Evolutionary conservation across 2,329 filamentous ascomycete genomes (phyloP), one percentile per base, ranked within the genome.

Genomic region (Neonectria magnoliae): DNA sequence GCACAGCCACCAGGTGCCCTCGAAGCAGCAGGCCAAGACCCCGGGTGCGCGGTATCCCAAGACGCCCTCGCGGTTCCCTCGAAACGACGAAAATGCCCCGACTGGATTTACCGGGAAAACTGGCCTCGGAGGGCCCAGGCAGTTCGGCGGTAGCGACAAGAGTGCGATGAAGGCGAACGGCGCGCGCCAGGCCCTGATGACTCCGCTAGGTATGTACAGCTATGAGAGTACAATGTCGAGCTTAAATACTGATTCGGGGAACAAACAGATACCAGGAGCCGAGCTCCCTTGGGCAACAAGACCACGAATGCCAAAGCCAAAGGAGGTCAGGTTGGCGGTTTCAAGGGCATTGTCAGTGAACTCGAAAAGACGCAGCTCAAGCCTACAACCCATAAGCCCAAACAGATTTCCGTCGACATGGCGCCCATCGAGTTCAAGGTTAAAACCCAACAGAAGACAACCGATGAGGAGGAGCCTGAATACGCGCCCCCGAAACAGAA

Each of bases 271-370:
- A 74, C 75, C 29, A 88, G 89, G 64, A 90, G 84, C 64, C 90
- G 95, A 74, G 94, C 94, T 41, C 92, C 93, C 13, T 83, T 99
- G 52, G 95, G 95, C 36, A 91, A 93, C 84, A 99, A 99, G 81
- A 98, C 95, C 1, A 98, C 96, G 57, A 99, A 99, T 79, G 93
- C 93, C 58, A 98, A 97, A 83, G 87, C 90, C 64, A 88, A 84
- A 76, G 85, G 84, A 54, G 86, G 89, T 69, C 90, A 91, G 68
- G 90, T 89, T 4, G 87, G 87, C 7, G 90, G 87, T 31, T 90
- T 87, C 33, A 91, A 90, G 72, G 82, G 82, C 63, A 82, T 84
- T 22, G 83, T 85, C 44, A 84, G 85, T 52, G 88, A 90, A 63
- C 79, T 87, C 54, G 89, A 90, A 68, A 91, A 90, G 78, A 88